Evolutionary conservation across 2,329 filamentous ascomycete genomes (phyloP), one percentile per base, ranked within the genome.

Genomic region (Alternaria rosae): DNA sequence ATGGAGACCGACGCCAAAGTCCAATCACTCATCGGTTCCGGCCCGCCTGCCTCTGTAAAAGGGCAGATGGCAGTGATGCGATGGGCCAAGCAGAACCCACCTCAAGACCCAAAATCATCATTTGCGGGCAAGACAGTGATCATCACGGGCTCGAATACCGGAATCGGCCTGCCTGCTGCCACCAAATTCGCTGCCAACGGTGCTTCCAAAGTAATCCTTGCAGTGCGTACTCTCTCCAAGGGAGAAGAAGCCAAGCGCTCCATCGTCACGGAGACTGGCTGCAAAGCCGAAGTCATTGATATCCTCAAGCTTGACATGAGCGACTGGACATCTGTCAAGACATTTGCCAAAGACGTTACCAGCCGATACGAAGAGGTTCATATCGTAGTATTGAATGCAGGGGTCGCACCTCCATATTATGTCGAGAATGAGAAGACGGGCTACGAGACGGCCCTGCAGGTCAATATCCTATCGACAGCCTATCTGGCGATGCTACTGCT

Each of bases 71-170:
- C 42, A 23, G 42, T n/a, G 42, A 44, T 44, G 42, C 17, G 21
- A 44, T 44, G 42, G 42, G 17, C 42, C 17, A 45, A 45, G 42
- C 42, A 45, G 17, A 45, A 45, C 42, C 42, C 42, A 17, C 42
- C 42, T 23, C 21, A 23, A 45, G 42, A 45, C 20, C 42, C 42
- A 45, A 45, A 45, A 45, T 45, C 42, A 17, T 45, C 42, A 13
- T 38, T 38, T 38, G 35, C 17, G 35, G 57, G 57, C 12, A 59
- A 59, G 23, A 59, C 57, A 3, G 42, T 54, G 15, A 42, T 59
- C 30, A 25, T 59, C 17, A 59, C 57, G 6, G 57, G 57, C 23
- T 28, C 57, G 6, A 59, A 59, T 54, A 48, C 50, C 2, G 57
- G 57, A n/a, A 28, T 59, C 28, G 50, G 57, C 9, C 23, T 54